Evolutionary conservation across 306 rosid species (phyloP).

Genomic region (Betula pendula): DNA sequence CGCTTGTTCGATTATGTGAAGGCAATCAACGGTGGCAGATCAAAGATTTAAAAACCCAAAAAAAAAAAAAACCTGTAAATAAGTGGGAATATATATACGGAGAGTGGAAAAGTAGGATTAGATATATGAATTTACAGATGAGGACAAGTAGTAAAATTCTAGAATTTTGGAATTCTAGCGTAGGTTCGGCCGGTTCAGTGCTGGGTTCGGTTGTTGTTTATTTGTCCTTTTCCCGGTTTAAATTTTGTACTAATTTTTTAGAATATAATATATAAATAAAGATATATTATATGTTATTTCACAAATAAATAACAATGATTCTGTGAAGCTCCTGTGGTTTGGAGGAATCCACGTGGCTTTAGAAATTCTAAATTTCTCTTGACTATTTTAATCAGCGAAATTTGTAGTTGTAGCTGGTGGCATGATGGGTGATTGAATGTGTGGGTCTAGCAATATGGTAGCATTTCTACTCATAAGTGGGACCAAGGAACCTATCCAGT

Average conservation of each 20-base stretch:
- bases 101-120: not conserved
- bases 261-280: not conserved
- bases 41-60: not conserved
- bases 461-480: too few relatives aligned
- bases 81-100: not conserved
- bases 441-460: too few relatives aligned
- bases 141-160: not conserved
- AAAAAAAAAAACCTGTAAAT: slow-evolving; percentile 30
- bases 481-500: not conserved
- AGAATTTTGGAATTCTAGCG: not conserved
- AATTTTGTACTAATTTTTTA: not conserved
- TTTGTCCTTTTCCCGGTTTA: not conserved
- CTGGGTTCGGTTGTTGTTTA: slow-evolving; percentile 24
- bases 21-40: not conserved
- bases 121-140: not conserved
- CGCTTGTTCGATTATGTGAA: slow-evolving; percentile 82
- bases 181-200: not conserved
- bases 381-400: too few relatives aligned
- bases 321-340: not conserved
- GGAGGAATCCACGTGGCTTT: too few relatives aligned
- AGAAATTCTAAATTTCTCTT: too few relatives aligned
- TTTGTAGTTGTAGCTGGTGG: too few relatives aligned
- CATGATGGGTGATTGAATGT: too few relatives aligned
- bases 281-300: not conserved
- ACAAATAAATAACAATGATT: too few relatives aligned